These are phyloP conservation scores for Fraxinus floribunda DNA, from an alignment of 305 asterid species.

Conservation along the genomic window DNA sequence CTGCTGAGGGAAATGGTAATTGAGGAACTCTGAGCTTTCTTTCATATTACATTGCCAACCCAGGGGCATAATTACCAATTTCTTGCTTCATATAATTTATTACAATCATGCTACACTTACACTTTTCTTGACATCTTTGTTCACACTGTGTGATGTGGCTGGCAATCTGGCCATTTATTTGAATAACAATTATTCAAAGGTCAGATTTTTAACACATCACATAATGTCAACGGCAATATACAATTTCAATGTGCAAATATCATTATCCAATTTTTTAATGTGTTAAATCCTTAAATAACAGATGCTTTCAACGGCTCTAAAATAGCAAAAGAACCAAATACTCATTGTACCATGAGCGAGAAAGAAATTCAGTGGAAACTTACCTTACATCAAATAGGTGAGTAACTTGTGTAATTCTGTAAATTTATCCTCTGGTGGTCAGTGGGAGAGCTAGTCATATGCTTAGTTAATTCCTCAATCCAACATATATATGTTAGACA, in stretches of 20 bases:
- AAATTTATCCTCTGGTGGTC: background rate
- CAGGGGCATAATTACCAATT: background rate
- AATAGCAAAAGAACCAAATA: conserved; percentile 19
- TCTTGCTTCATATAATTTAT: conserved; percentile 18
- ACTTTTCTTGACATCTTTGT: background rate
- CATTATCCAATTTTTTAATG: conserved; percentile 11
- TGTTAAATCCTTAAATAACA: conserved; percentile 27
- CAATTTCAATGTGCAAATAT: background rate
- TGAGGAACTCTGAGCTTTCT: conserved; percentile 26
- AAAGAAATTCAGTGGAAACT: conserved; percentile 84
- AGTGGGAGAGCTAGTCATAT: background rate
- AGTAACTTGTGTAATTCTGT: conserved; percentile 4
- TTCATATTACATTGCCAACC: conserved; percentile 7
- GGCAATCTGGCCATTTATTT: background rate
- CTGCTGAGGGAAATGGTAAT: conserved; percentile 37
- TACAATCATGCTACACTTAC: background rate
- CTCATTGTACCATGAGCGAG: conserved; percentile 44
- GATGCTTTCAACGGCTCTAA: conserved; percentile 22
- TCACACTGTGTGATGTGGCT: background rate
- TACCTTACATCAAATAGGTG: conserved; percentile 88
- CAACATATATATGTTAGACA: background rate
- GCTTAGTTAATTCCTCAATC: background rate
- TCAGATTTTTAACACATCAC: background rate
- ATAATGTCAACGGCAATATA: background rate
- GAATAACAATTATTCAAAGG: background rate